A percentile compares a stretch with the other conserved stretches of the same genome.
Evolutionary conservation across 352 stramenopile genomes (phyloP).

Genomic region (Phytophthora pluvialis): DNA sequence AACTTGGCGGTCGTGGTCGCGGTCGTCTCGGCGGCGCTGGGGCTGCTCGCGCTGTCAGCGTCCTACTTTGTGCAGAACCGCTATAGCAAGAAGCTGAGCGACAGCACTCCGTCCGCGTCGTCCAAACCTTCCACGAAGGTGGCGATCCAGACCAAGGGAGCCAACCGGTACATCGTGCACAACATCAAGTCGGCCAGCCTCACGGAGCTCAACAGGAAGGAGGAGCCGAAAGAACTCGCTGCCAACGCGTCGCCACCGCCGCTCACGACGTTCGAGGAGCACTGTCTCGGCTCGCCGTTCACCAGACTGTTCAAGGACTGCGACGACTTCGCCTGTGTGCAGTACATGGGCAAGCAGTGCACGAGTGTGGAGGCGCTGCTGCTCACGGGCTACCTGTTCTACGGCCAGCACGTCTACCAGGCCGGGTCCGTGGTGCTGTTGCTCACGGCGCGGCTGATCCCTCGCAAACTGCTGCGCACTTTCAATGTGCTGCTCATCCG

Average conservation of each 20-base stretch:
- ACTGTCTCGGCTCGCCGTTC: conserved; percentile 25
- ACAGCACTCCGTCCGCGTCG: background rate
- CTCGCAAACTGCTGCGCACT: conserved; percentile 20
- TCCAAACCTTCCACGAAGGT: conserved; percentile 16
- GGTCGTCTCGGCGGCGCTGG: conserved; percentile 9
- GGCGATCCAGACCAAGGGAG: conserved; percentile 19
- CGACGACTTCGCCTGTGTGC: conserved; percentile 25
- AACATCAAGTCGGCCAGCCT: conserved; percentile 6
- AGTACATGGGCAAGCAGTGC: conserved; percentile 27
- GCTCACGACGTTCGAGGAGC: conserved; percentile 24
- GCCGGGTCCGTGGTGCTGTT: conserved; percentile 23
- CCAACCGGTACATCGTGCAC: conserved; percentile 17
- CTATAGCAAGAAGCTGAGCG: conserved; percentile 18
- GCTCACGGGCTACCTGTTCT: conserved; percentile 29
- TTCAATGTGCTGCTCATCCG: conserved; percentile 34
- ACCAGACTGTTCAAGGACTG: conserved; percentile 28
- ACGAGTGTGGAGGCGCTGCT: conserved; percentile 26
- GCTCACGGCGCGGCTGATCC: conserved; percentile 15
- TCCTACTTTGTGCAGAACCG: conserved; percentile 29
- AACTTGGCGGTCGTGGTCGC: conserved; percentile 25
- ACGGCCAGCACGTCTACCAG: conserved; percentile 21
- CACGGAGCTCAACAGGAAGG: background rate
- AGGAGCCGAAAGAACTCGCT: background rate
- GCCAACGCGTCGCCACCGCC: background rate
- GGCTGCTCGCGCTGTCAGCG: conserved; percentile 6